These are phyloP conservation scores for Salix suchowensis DNA, from an alignment of 345 rosid genomes.

Conservation along the genomic window DNA sequence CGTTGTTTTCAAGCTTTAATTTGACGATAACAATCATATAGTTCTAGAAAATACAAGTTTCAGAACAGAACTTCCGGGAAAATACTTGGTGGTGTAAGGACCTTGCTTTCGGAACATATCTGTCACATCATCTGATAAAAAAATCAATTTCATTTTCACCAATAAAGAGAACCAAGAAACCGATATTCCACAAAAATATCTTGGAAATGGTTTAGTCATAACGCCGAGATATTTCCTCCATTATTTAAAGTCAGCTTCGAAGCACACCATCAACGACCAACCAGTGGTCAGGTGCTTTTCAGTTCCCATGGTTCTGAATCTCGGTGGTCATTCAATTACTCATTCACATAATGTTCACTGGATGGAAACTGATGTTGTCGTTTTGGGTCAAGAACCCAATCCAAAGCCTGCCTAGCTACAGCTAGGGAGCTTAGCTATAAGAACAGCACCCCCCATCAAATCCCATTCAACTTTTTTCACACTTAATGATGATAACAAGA, in stretches of 20 bases:
- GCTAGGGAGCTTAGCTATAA: not conserved
- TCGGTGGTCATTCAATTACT: not conserved
- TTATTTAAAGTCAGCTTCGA: not conserved
- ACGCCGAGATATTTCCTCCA: not conserved
- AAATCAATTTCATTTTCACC: not conserved
- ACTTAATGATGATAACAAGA: not conserved
- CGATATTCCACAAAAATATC: not conserved
- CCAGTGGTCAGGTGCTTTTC: not conserved
- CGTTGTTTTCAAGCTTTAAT: not conserved
- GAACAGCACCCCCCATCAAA: not conserved
- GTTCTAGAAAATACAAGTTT: not conserved
- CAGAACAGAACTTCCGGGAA: not conserved
- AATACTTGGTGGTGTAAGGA: not conserved
- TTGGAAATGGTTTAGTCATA: not conserved
- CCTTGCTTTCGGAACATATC: not conserved
- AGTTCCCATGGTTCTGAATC: slow-evolving; percentile 8
- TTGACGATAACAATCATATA: not conserved
- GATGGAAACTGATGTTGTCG: not conserved
- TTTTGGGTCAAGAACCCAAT: not conserved
- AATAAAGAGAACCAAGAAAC: not conserved
- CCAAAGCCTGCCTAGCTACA: not conserved
- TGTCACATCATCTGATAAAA: not conserved
- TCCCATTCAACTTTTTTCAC: slow-evolving; percentile 1
- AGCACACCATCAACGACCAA: not conserved
- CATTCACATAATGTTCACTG: not conserved